Evolutionary conservation across 805 yeast genomes (phyloP).

Genomic region (Saturnispora hagleri): DNA sequence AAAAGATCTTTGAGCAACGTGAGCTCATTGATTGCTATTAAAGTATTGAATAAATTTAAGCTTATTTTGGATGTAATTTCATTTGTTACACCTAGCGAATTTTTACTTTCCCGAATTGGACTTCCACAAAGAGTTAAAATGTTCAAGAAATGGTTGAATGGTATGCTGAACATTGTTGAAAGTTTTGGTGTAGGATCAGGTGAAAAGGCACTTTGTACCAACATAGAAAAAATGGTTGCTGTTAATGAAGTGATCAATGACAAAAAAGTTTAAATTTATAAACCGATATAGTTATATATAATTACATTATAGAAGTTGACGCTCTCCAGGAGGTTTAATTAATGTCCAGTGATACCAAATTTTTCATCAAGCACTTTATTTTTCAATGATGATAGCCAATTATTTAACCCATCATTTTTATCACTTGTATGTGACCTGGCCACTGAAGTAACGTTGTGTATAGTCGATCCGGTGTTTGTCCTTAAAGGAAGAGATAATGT

Average conservation of each 20-base stretch:
- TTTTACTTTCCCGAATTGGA: conserved; percentile 65
- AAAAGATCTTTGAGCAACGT: conserved; percentile 54
- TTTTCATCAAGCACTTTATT: conserved; percentile 28
- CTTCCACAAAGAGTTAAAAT: conserved; percentile 69
- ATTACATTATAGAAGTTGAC: not conserved
- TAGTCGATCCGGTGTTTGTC: conserved; percentile 1
- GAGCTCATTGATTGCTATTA: conserved; percentile 75
- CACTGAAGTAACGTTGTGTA: not conserved
- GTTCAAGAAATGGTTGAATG: conserved; percentile 45
- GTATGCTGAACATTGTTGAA: conserved; percentile 33
- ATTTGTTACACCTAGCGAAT: conserved; percentile 54
- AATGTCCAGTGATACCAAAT: conserved; percentile 23
- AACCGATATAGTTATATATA: not conserved
- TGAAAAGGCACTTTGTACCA: conserved; percentile 49
- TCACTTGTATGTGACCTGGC: not conserved
- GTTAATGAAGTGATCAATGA: conserved; percentile 6
- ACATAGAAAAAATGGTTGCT: conserved; percentile 13
- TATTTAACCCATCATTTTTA: conserved; percentile 28
- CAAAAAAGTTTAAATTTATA: not conserved
- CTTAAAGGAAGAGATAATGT: not conserved
- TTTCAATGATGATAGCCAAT: conserved; percentile 53
- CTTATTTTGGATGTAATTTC: conserved; percentile 76
- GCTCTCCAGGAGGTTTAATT: not conserved
- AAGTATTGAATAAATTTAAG: conserved; percentile 72
- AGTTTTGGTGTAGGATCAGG: conserved; percentile 57